A percentile compares a stretch with the other conserved stretches of the same genome.
These are phyloP conservation scores for Mycotypha africana DNA, from an alignment of 371 early-diverging fungal species.

Conservation along the genomic window DNA sequence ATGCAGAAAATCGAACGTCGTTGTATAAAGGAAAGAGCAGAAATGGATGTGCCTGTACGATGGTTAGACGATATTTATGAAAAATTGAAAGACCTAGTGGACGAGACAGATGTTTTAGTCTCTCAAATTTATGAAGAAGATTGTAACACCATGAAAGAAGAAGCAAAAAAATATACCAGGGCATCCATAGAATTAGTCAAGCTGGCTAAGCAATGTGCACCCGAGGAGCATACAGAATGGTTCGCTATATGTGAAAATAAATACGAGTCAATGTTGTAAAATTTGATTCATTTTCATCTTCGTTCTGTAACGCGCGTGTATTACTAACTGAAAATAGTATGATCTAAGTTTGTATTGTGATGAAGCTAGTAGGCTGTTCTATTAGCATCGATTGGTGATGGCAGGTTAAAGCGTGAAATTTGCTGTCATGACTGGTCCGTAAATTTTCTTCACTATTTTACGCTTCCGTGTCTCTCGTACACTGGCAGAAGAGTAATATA, in stretches of 20 bases:
- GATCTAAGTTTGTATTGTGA: too few species aligned
- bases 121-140: conserved; percentile 43
- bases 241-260: conserved; percentile 32
- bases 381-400: too few species aligned
- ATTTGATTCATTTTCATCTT: too few species aligned
- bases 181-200: conserved; percentile 12
- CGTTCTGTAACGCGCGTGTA: too few species aligned
- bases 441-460: too few species aligned
- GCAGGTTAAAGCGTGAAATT: too few species aligned
- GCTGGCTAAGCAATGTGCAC: conserved; percentile 24
- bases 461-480: too few species aligned
- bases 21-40: conserved; percentile 24
- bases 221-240: conserved; percentile 35
- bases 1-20: conserved; percentile 34
- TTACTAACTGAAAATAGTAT: too few species aligned
- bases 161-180: conserved; percentile 17
- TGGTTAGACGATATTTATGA: conserved; percentile 24
- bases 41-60: neutral
- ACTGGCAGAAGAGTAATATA: too few species aligned
- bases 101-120: conserved; percentile 36
- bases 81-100: conserved; percentile 17
- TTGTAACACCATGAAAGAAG: conserved; percentile 13
- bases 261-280: conserved; percentile 17
- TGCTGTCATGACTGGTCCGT: too few species aligned
- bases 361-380: too few species aligned